These are phyloP conservation scores for Bromus sterilis DNA, from an alignment of 176 grass and related monocot genomes.

Conservation along the genomic window DNA sequence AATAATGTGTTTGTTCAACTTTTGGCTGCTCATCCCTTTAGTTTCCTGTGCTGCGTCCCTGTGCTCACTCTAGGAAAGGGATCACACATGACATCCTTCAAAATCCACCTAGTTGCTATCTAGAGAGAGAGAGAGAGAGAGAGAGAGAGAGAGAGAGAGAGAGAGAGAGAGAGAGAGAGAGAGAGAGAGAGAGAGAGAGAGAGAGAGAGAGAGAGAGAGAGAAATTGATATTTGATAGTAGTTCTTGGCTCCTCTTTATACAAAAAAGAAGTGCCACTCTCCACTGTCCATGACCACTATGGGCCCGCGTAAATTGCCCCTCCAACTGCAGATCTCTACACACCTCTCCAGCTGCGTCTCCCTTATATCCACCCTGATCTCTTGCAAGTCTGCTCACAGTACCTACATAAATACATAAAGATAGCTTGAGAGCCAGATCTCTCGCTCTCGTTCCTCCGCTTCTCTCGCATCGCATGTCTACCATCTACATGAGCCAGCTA, in stretches of 20 bases:
- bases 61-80: constrained; percentile 21
- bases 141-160: too few relatives aligned
- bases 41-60: constrained; percentile 17
- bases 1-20: constrained; percentile 12
- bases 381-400: background rate
- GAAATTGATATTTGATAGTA: constrained; percentile 16
- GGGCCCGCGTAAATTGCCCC: constrained; percentile 50
- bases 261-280: constrained; percentile 43
- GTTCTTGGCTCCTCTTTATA: constrained; percentile 37
- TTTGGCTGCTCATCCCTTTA: constrained; percentile 3
- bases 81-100: constrained; percentile 28
- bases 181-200: too few relatives aligned
- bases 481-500: constrained; percentile 72
- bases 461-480: constrained; percentile 32
- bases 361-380: constrained; percentile 31
- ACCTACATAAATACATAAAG: too few relatives aligned
- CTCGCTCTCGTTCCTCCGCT: background rate
- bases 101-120: constrained; percentile 23
- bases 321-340: constrained; percentile 34
- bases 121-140: constrained; percentile 21
- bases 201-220: background rate
- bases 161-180: too few relatives aligned
- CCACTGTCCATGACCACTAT: constrained; percentile 41
- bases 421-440: constrained; percentile 16
- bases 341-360: constrained; percentile 1